Conservation (phyloP, 2,329 filamentous ascomycete species). For the Didymella exigua region DNA sequence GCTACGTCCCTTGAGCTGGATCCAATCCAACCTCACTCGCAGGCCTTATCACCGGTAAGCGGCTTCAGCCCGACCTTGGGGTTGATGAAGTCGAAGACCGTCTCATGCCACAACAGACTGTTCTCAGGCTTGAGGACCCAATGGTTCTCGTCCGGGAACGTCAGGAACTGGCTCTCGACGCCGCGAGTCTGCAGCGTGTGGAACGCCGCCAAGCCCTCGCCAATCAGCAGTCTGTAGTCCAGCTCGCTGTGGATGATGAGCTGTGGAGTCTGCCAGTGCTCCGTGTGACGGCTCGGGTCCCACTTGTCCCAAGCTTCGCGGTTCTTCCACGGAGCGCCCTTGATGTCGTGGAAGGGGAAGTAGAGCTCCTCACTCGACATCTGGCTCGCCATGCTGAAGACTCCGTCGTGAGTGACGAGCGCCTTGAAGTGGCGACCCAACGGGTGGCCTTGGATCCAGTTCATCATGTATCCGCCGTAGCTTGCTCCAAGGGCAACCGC, state of each 20-base stretch:
- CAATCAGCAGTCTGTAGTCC: slow-evolving; percentile 85
- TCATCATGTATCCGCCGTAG: slow-evolving; percentile 55
- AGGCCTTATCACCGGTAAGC: neutral
- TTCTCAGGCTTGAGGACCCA: slow-evolving; percentile 94
- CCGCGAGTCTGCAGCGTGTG: slow-evolving; percentile 79
- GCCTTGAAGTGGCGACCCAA: slow-evolving; percentile 86
- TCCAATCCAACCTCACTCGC: too few relatives aligned
- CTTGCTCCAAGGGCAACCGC: slow-evolving; percentile 74
- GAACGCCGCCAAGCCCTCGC: slow-evolving; percentile 83
- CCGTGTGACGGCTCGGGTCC: slow-evolving; percentile 62
- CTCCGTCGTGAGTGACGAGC: slow-evolving; percentile 85
- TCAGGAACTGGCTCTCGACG: slow-evolving; percentile 77
- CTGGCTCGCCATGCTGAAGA: slow-evolving; percentile 68
- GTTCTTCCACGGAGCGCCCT: slow-evolving; percentile 45
- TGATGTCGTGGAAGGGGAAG: slow-evolving; percentile 56
- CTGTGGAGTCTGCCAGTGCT: slow-evolving; percentile 84
- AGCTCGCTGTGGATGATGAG: slow-evolving; percentile 89
- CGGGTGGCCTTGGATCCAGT: slow-evolving; percentile 89
- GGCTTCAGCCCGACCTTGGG: slow-evolving; percentile 59
- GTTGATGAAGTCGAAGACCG: slow-evolving; percentile 80
- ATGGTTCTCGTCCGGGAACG: slow-evolving; percentile 80
- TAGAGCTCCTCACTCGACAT: slow-evolving; percentile 59
- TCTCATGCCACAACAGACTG: slow-evolving; percentile 84
- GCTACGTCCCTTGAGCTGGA: too few relatives aligned
- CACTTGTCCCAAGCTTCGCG: slow-evolving; percentile 60